Base-by-base conservation (phyloP, 139 green algal species). In the Volvox africanus region DNA sequence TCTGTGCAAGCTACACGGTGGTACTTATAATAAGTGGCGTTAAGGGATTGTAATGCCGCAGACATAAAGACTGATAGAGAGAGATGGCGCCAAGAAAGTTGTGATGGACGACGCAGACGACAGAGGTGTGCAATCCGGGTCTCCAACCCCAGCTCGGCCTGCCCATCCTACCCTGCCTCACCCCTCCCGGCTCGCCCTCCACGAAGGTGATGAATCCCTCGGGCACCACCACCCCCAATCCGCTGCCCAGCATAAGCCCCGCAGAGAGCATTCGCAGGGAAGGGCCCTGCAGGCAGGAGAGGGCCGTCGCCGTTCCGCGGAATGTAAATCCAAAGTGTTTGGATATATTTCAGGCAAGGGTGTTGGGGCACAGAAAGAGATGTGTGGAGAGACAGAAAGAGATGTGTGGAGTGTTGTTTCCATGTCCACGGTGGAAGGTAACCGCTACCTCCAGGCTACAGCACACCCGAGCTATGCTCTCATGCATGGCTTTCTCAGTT, bases 181-280 rank as follows among this genome's bases (percentile, higher is more conserved):
- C 36, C 50, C 18, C 67, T 36, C 6, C 22, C 28, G 65, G 28
- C 33, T 35, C 69, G 5, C 44, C 37, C 76, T 86, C 76, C 75
- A 65, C 87, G 26, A 91, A 91, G 61, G 87, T n/a, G 16, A 80
- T 33, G 87, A 91, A 91, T 20, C 87, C 87, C 87, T 91, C 87
- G 1, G 87, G 87, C 12, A 91, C 2, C 61, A 91, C 76, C 75
- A 91, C 24, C 14, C 87, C 87, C 61, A 91, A 77, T 2, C 87
- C 87, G 61, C 87, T 91, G 32, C 87, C 87, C 32, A 91, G 50
- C 87, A 91, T 85, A 30, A 91, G 61, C 24, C 87, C 87, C 24
- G 87, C 76, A 26, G 87, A 67, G 21, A 90, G 86, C 86, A 75
- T 61, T 6, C 86, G 71, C 20, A 83, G 6, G 2, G n/a, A 61